Base-by-base conservation (phyloP, 352 stramenopile species). In the Phytophthora kernoviae region DNA sequence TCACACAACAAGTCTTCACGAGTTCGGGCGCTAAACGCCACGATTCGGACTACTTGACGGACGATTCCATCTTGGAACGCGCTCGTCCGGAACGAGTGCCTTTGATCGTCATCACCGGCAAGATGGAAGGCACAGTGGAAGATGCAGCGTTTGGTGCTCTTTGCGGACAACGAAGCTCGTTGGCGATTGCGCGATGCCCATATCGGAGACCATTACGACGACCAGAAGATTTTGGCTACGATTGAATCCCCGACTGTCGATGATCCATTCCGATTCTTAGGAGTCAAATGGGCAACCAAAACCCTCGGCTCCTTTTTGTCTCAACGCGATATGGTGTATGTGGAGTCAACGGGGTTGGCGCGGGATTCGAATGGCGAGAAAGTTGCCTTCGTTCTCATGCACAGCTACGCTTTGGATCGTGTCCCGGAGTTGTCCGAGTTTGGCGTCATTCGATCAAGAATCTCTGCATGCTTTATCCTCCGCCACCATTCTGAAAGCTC, bases 401-500 rank as follows among this genome's bases (percentile, higher is more conserved):
- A 81, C 62, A 77, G 65, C 44, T 69, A 77, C 47, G 66, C 67
- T 17, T 33, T 79, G 18, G 69, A 76, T 0, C 53, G 68, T 1
- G 64, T 81, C 12, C 73, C 62, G 12, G 52, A 79, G 37, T 47
- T 79, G 27, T 26, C 51, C 6, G 57, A 76, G 24, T 62, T 68
- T 26, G 65, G 58, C 22, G 69, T 86, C 34, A 62, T 80, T 15
- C 75, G 80, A 5, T 58, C 65, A 14, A 58, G 67, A 0, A 17
- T 68, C 2, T 86, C 75, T 1, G 58, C 76, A 8, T 88, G 77
- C 45, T 79, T 77, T 42, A 73, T 87, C 48, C 20, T 73, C 0
- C 71, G 73, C 2, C 51, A 70, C 49, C 50, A 77, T 39, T 63
- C 50, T 7, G 55, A 68, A 7, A 51, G 43, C 26, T 62, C 44